Conservation (phyloP, 352 stramenopile genomes). For the Pythium oligandrum region DNA sequence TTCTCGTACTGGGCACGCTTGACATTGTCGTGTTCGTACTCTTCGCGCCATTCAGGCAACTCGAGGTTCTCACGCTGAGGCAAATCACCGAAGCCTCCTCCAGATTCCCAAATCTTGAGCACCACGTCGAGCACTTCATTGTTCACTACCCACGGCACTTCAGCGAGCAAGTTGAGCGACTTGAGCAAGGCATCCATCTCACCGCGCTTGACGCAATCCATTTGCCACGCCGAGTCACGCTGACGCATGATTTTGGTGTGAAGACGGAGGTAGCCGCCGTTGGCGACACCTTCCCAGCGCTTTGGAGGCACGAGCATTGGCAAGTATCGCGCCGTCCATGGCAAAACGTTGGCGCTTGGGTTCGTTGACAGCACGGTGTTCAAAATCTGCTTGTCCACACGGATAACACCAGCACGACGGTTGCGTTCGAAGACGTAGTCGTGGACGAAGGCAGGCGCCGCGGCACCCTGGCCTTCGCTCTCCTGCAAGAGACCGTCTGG, state of each 20-base stretch:
- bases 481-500: constrained; percentile 28
- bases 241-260: constrained; percentile 93
- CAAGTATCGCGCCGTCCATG: constrained; percentile 85
- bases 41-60: constrained; percentile 51
- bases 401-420: constrained; percentile 73
- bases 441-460: constrained; percentile 59
- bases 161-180: constrained; percentile 90
- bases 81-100: constrained; percentile 92
- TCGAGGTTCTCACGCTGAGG: constrained; percentile 71
- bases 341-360: constrained; percentile 52
- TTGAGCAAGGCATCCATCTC: constrained; percentile 85
- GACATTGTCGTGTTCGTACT: constrained; percentile 64
- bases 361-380: constrained; percentile 47
- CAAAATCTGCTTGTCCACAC: constrained; percentile 58
- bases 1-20: constrained; percentile 55
- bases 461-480: constrained; percentile 25
- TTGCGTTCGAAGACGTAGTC: constrained; percentile 81
- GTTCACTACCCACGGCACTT: constrained; percentile 95
- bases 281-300: constrained; percentile 84
- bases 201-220: constrained; percentile 86
- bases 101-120: constrained; percentile 87
- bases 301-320: constrained; percentile 96
- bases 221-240: constrained; percentile 71
- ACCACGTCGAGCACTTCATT: constrained; percentile 90
- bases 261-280: constrained; percentile 92